A percentile compares a stretch with the other conserved stretches of the same genome.
Conservation (phyloP, 352 stramenopile species). For the Aphanomyces invadans region DNA sequence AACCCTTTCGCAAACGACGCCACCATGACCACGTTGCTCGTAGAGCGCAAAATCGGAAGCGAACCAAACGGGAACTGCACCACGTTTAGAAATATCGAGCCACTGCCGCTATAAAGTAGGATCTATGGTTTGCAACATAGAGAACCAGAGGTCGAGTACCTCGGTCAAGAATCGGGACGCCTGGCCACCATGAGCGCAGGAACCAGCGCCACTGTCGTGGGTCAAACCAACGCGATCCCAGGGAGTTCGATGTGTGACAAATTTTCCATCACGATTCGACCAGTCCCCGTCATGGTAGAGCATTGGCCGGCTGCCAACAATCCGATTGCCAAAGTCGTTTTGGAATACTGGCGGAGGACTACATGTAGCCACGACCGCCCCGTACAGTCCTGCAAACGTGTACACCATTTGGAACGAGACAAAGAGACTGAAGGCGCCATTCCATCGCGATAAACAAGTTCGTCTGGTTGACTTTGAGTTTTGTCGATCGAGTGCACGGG, state of each 20-base stretch:
- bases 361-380: too few relatives aligned
- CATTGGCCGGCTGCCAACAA: conserved; percentile 91
- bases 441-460: conserved; percentile 95
- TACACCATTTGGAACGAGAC: conserved; percentile 93
- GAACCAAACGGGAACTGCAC: conserved; percentile 90
- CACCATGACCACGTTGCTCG: conserved; percentile 71
- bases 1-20: conserved; percentile 59
- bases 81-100: conserved; percentile 87
- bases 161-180: conserved; percentile 68
- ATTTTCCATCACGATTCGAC: conserved; percentile 96
- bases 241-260: conserved; percentile 90
- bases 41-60: conserved; percentile 84
- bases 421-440: conserved; percentile 79
- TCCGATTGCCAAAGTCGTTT: conserved; percentile 88
- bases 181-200: conserved; percentile 83
- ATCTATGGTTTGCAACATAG: too few relatives aligned
- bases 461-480: conserved; percentile 71
- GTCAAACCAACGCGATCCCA: conserved; percentile 69
- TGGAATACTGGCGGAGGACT: conserved; percentile 76
- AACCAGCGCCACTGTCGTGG: conserved; percentile 86
- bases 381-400: too few relatives aligned
- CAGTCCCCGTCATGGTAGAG: conserved; percentile 94
- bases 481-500: conserved; percentile 44
- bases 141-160: conserved; percentile 16
- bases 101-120: conserved; percentile 38